These are phyloP conservation scores for Talaromyces sp. DNA, from an alignment of 2,329 filamentous ascomycete genomes.

Conservation along the genomic window DNA sequence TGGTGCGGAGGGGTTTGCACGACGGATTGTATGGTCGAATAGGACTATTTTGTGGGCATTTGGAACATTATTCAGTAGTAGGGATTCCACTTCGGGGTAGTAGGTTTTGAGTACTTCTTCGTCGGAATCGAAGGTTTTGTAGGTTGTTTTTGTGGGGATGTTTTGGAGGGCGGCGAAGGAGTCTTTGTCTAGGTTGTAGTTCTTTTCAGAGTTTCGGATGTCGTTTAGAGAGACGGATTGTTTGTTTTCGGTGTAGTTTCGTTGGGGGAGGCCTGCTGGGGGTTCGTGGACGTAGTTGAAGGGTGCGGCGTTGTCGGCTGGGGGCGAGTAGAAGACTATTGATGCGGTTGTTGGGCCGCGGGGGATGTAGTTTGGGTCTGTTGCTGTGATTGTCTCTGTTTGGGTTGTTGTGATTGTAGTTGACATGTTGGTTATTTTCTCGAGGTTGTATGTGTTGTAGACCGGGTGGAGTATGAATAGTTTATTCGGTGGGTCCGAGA, in stretches of 20 bases:
- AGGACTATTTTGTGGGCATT: conserved; percentile 69
- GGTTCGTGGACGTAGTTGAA: conserved; percentile 70
- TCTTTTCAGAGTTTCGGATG: conserved; percentile 69
- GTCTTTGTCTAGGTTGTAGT: conserved; percentile 70
- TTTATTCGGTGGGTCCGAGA: neutral
- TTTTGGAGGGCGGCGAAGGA: conserved; percentile 70
- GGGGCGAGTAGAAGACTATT: conserved; percentile 68
- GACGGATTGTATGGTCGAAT: conserved; percentile 89
- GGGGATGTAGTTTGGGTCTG: conserved; percentile 45
- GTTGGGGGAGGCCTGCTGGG: conserved; percentile 62
- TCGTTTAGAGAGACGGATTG: conserved; percentile 67
- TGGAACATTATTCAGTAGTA: conserved; percentile 69
- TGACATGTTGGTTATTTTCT: neutral
- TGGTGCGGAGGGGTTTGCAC: conserved; percentile 59
- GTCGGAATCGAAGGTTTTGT: conserved; percentile 64
- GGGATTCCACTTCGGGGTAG: conserved; percentile 79
- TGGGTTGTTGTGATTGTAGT: conserved; percentile 26
- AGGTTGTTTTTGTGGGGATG: conserved; percentile 58
- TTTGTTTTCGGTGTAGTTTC: conserved; percentile 62
- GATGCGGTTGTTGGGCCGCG: conserved; percentile 64
- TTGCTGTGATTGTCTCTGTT: conserved; percentile 20
- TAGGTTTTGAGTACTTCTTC: conserved; percentile 71
- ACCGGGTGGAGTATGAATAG: neutral
- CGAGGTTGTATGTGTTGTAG: too few relatives aligned
- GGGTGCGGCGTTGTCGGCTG: conserved; percentile 61